Percentiles rank a stretch among this genome's conserved stretches.
These are phyloP conservation scores for Entomortierella lignicola DNA, from an alignment of 192 early-diverging fungal species.

Conservation along the genomic window DNA sequence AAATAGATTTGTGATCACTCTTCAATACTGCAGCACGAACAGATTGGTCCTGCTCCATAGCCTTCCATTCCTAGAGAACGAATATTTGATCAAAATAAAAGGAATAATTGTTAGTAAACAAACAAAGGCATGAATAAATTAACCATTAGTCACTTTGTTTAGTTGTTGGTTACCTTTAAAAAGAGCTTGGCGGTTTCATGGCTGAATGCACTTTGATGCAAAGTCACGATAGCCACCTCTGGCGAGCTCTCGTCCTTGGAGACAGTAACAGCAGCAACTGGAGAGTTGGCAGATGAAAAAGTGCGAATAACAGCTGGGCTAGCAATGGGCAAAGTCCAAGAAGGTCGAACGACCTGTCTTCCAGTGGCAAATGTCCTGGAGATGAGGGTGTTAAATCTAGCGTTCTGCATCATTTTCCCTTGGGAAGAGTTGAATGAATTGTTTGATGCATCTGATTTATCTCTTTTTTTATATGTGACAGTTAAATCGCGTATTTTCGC, in stretches of 20 bases:
- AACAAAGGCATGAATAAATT: neutral
- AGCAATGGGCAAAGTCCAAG: neutral
- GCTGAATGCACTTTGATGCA: slow-evolving; percentile 43
- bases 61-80: slow-evolving; percentile 34
- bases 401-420: slow-evolving; percentile 15
- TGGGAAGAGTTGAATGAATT: neutral
- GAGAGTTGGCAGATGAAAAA: slow-evolving; percentile 1
- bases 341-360: neutral
- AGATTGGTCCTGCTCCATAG: slow-evolving; percentile 50
- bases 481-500: too few relatives aligned
- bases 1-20: slow-evolving; percentile 51
- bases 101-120: too few relatives aligned
- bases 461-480: too few relatives aligned
- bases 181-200: slow-evolving; percentile 36
- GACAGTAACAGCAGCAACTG: slow-evolving; percentile 23
- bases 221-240: slow-evolving; percentile 36
- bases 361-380: slow-evolving; percentile 5
- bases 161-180: slow-evolving; percentile 25
- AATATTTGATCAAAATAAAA: too few relatives aligned
- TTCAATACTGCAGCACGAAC: slow-evolving; percentile 35
- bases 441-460: too few relatives aligned
- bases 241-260: slow-evolving; percentile 27
- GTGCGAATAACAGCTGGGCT: slow-evolving; percentile 18
- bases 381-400: slow-evolving; percentile 16
- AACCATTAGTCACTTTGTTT: too few relatives aligned